phyloP scores from a whole-genome alignment of 1,284 basidiomycete species.

The Austroboletus olivaceoglutinosus region DNA sequence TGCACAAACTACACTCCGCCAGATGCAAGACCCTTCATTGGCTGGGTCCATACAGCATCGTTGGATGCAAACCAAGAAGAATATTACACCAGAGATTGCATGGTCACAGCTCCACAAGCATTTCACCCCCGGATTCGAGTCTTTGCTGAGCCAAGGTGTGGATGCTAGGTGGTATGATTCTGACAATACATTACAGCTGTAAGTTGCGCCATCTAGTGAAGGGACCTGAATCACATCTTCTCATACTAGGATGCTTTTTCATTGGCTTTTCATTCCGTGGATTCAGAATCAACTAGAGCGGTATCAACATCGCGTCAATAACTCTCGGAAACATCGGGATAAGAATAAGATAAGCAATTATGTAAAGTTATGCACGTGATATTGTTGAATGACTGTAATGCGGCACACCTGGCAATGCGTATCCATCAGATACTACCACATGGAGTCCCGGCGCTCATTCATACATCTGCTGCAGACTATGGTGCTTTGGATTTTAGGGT shows the following conservation, averaged over 20 bases:
- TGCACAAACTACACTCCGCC: constrained; percentile 23
- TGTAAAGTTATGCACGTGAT: no score
- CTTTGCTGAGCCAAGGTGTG: not conserved
- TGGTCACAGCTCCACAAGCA: not conserved
- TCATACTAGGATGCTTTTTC: not conserved
- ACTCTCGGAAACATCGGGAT: constrained; percentile 8
- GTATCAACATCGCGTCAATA: constrained; percentile 17
- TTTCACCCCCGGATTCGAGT: not conserved
- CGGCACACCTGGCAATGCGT: no score
- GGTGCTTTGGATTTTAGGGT: not conserved
- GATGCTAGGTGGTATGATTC: not conserved
- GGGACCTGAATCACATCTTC: no score
- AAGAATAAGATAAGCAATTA: constrained; percentile 18
- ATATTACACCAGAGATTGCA: not conserved
- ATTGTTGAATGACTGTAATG: no score
- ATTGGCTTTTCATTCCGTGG: constrained; percentile 12
- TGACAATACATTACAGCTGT: not conserved
- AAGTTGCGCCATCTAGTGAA: not conserved
- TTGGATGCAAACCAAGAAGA: constrained; percentile 1
- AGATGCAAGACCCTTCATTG: constrained; percentile 4
- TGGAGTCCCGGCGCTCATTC: not conserved
- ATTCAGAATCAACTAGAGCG: constrained; percentile 23
- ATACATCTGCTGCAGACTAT: not conserved
- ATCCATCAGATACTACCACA: not conserved
- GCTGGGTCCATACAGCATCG: not conserved